Conservation (phyloP, 2,329 filamentous ascomycete genomes). For the Penicillium sp. region DNA sequence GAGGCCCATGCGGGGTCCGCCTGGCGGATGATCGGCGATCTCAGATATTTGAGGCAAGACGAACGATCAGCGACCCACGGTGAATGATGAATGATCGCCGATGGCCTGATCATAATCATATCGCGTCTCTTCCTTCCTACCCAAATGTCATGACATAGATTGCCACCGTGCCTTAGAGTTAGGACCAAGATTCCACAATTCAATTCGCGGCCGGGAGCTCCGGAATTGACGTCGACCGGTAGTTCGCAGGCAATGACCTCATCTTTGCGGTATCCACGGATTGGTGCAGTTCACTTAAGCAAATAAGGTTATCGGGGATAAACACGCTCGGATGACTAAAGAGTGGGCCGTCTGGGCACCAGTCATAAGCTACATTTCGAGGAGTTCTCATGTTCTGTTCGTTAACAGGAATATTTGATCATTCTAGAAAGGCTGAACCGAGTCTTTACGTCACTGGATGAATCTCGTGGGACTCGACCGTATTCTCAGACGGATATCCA, state of each 20-base stretch:
- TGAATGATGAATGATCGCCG: too few species aligned
- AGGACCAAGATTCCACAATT: slow-evolving; percentile 6
- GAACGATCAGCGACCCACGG: neutral
- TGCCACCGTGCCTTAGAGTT: neutral
- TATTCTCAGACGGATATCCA: neutral
- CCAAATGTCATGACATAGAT: slow-evolving; percentile 4
- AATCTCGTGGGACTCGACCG: neutral
- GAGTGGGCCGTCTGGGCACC: neutral
- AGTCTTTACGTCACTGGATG: slow-evolving; percentile 23
- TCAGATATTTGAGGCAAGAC: neutral
- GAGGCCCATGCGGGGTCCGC: neutral
- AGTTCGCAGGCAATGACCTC: slow-evolving; percentile 11
- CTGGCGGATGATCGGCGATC: neutral
- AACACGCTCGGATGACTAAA: slow-evolving; percentile 14
- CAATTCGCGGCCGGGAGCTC: slow-evolving; percentile 14
- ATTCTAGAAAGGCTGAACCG: neutral
- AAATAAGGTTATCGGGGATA: slow-evolving; percentile 7
- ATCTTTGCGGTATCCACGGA: slow-evolving; percentile 13
- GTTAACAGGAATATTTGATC: neutral
- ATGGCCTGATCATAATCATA: neutral
- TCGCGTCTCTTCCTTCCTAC: too few species aligned
- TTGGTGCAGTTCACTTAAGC: slow-evolving; percentile 5
- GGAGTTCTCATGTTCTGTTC: neutral
- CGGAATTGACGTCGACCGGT: slow-evolving; percentile 4
- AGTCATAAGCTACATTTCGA: neutral